Conservation (phyloP, 805 yeast genomes). For the Candida maltosa region DNA sequence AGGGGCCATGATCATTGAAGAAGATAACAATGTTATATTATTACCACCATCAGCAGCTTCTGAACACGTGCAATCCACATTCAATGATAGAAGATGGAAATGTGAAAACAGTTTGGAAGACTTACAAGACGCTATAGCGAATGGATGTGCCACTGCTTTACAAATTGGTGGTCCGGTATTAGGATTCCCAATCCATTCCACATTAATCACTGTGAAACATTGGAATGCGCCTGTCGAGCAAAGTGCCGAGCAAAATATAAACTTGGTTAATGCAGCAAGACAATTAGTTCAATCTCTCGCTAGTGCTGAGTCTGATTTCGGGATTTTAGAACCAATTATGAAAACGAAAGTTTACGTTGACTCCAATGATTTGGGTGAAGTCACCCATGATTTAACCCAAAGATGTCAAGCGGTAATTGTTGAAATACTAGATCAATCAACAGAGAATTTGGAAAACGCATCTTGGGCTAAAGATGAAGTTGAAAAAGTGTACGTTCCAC, state of each 20-base stretch:
- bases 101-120: slow-evolving; percentile 43
- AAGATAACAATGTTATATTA: slow-evolving; percentile 47
- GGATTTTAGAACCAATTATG: slow-evolving; percentile 88
- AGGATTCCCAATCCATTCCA: slow-evolving; percentile 56
- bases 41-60: slow-evolving; percentile 32
- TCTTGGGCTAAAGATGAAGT: slow-evolving; percentile 55
- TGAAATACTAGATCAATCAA: slow-evolving; percentile 64
- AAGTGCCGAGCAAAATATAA: slow-evolving; percentile 20
- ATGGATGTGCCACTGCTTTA: slow-evolving; percentile 59
- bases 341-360: slow-evolving; percentile 60
- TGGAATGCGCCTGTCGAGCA: slow-evolving; percentile 58
- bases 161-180: slow-evolving; percentile 67
- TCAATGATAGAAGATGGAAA: slow-evolving; percentile 47
- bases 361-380: slow-evolving; percentile 75
- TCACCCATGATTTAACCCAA: slow-evolving; percentile 79
- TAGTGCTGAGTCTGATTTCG: slow-evolving; percentile 30
- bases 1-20: slow-evolving; percentile 35
- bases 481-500: slow-evolving; percentile 65
- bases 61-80: slow-evolving; percentile 18
- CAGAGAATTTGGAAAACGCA: slow-evolving; percentile 31
- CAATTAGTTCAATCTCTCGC: slow-evolving; percentile 29
- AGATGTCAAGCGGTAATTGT: slow-evolving; percentile 72
- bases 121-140: slow-evolving; percentile 50
- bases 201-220: slow-evolving; percentile 49
- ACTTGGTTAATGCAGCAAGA: slow-evolving; percentile 42